phyloP scores from a whole-genome alignment of 78 protist species.

The Planoprotostelium fungivorum region DNA sequence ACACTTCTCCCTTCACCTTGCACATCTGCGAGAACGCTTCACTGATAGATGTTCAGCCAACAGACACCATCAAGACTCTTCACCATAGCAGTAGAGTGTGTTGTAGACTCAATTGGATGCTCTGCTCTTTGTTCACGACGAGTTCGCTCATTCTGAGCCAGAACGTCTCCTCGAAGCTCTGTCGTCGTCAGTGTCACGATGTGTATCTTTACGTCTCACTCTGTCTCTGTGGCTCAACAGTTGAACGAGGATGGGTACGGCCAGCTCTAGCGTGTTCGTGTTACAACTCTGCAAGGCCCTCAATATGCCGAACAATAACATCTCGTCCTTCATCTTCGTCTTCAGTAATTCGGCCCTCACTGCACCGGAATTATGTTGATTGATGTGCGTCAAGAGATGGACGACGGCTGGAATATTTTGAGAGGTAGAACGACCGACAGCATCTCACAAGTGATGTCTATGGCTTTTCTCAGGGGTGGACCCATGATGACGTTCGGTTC shows the following conservation, averaged over 20 bases:
- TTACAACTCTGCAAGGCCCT: not conserved
- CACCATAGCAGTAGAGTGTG: no score
- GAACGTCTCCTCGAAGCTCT: not conserved
- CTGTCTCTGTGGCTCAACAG: not conserved
- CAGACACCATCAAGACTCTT: no score
- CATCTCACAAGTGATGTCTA: not conserved
- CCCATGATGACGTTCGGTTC: not conserved
- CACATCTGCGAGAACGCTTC: no score
- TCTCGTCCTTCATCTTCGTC: not conserved
- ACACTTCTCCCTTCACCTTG: not conserved
- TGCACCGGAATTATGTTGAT: not conserved
- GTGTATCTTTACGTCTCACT: not conserved
- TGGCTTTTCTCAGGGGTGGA: not conserved
- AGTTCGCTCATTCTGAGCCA: not conserved
- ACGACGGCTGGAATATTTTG: not conserved
- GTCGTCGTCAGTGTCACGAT: not conserved
- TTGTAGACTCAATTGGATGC: no score
- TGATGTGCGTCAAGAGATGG: not conserved
- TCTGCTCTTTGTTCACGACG: not conserved
- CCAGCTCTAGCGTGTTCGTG: not conserved
- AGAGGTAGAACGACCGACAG: not conserved
- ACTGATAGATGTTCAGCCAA: no score
- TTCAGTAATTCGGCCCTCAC: not conserved
- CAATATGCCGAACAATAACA: not conserved
- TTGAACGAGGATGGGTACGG: not conserved